A percentile compares a stretch with the other conserved stretches of the same genome.
phyloP scores from a whole-genome alignment of 495 filamentous ascomycete genomes.

The Xylaria curta region DNA sequence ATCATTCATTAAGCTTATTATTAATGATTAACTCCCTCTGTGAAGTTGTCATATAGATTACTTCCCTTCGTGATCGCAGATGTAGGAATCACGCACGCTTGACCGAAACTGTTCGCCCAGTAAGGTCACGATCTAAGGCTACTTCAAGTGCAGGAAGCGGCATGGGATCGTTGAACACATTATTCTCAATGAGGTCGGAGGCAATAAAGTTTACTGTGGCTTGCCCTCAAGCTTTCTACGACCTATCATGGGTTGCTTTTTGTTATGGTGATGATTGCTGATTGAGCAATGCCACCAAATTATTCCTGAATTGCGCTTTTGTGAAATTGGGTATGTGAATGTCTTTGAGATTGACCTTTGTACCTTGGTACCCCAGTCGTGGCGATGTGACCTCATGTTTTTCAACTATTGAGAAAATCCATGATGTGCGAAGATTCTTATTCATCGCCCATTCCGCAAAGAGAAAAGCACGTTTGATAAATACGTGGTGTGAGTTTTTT shows the following conservation, averaged over 20 bases:
- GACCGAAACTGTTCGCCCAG: background rate
- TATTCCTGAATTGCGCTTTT: background rate
- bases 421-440: background rate
- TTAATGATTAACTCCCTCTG: background rate
- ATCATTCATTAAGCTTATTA: too few relatives aligned
- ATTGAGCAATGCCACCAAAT: background rate
- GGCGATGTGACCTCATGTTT: background rate
- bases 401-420: background rate
- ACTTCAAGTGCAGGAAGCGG: background rate
- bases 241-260: background rate
- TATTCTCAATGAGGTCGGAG: background rate
- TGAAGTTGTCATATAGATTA: background rate
- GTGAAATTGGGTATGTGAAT: background rate
- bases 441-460: background rate
- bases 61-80: background rate
- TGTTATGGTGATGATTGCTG: background rate
- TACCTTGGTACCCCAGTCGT: background rate
- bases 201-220: background rate
- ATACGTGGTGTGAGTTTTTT: too few relatives aligned
- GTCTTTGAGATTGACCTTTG: background rate
- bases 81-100: background rate
- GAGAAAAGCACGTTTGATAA: background rate
- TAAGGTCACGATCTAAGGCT: background rate
- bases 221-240: too few relatives aligned
- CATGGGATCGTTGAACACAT: background rate